Evolutionary conservation across 306 rosid species (phyloP).

Genomic region (Dryas alaskensis): DNA sequence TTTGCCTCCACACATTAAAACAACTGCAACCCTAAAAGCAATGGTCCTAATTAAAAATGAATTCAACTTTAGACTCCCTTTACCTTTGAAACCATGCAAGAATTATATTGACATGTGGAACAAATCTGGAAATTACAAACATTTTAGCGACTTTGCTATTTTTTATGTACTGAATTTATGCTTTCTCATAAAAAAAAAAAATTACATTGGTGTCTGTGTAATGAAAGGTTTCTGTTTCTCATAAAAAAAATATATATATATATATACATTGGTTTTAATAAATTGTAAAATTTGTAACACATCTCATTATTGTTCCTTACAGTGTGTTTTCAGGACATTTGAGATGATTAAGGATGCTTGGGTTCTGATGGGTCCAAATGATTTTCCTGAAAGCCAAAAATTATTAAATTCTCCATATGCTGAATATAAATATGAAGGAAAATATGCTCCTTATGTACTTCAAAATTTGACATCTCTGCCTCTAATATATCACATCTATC

Average conservation of each 20-base stretch:
- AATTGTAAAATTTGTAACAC: background rate
- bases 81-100: background rate
- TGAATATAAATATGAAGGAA: constrained; percentile 53
- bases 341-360: constrained; percentile 67
- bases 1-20: no score
- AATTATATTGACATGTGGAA: background rate
- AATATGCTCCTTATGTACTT: constrained; percentile 79
- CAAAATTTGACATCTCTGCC: constrained; percentile 87
- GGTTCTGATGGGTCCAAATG: constrained; percentile 45
- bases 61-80: background rate
- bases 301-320: constrained; percentile 25
- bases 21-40: no score
- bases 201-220: no score
- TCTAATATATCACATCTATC: constrained; percentile 51
- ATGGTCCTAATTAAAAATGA: no score
- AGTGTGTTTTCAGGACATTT: constrained; percentile 72
- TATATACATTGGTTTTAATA: background rate
- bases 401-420: constrained; percentile 38
- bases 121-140: background rate
- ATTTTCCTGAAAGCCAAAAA: constrained; percentile 43
- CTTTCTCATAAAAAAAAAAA: no score
- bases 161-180: background rate
- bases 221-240: no score
- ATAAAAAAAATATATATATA: no score
- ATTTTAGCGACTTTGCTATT: background rate